Evolutionary conservation across 352 stramenopile genomes (phyloP).

Genomic region (Globisporangium lucens): DNA sequence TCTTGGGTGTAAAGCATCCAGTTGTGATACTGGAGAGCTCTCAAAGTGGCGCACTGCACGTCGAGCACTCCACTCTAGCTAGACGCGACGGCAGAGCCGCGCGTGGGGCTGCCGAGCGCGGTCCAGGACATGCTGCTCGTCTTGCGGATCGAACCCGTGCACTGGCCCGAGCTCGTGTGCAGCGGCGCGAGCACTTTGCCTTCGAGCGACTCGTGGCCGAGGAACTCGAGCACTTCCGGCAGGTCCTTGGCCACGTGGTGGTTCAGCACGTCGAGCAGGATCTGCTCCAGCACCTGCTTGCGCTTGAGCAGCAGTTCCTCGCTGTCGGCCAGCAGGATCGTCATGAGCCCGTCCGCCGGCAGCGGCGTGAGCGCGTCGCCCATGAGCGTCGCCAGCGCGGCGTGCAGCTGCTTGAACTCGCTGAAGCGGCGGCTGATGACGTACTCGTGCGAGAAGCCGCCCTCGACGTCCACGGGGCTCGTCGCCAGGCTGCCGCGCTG

Average conservation of each 20-base stretch:
- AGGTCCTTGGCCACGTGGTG: slow-evolving; percentile 64
- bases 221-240: slow-evolving; percentile 60
- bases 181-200: slow-evolving; percentile 46
- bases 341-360: slow-evolving; percentile 71
- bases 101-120: slow-evolving; percentile 22
- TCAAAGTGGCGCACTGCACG: too few species aligned
- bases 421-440: slow-evolving; percentile 65
- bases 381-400: slow-evolving; percentile 52
- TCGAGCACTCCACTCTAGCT: background rate
- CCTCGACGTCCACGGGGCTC: slow-evolving; percentile 25
- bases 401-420: slow-evolving; percentile 75
- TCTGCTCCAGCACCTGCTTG: slow-evolving; percentile 56
- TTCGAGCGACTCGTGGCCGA: slow-evolving; percentile 50
- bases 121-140: slow-evolving; percentile 68
- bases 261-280: slow-evolving; percentile 51
- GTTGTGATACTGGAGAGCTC: too few species aligned
- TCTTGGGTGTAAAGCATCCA: slow-evolving; percentile 1
- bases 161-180: slow-evolving; percentile 42
- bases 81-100: slow-evolving; percentile 15
- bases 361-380: slow-evolving; percentile 50
- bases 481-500: slow-evolving; percentile 38
- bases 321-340: slow-evolving; percentile 68
- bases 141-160: slow-evolving; percentile 69
- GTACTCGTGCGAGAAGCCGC: slow-evolving; percentile 60
- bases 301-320: slow-evolving; percentile 57